Base-by-base conservation (phyloP, 2,329 filamentous ascomycete genomes). In the Penicillium hordei region DNA sequence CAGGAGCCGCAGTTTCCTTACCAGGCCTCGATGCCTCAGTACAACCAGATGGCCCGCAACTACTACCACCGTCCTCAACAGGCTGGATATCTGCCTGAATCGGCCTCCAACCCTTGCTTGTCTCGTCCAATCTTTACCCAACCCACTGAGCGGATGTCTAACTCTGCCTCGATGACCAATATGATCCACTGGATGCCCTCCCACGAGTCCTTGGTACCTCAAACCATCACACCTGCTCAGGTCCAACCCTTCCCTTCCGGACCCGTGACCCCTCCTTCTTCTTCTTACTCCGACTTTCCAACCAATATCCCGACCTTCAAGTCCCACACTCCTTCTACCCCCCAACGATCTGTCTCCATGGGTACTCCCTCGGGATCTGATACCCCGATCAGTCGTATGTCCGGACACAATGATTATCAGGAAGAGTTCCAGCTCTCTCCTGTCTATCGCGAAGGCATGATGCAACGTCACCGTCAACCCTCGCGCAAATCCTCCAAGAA, bases 61-160 rank as follows among this genome's bases (percentile, higher is more conserved):
- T 68, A 70, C 58, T 73, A 75, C 54, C 65, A 66, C n/a, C 72
- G 70, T 17, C 68, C 69, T 7, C 69, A 70, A 46, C 67, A 66
- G 42, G 55, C 66, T 5, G 59, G 66, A 5, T 76, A 74, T 48
- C 61, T 76, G n/a, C 72, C 74, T 1, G 74, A 75, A 36, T 74
- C 74, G 4, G 67, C 67, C 5, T 73, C 73, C 29, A 76, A 76
- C 46, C 74, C 74, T 1, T 76, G 74, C 39, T 53, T 76, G 38
- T 75, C 74, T 38, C 68, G 73, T 25, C 69, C 74, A 2, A 76
- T 76, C 54, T 76, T 76, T 52, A 71, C 68, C 49, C 73, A 75
- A 34, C 65, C 67, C 29, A 21, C 19, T 4, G 74, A 76, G 48
- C 68, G 73, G 1, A 55, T 76, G 7, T 56, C 71, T 0, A 69